A percentile compares a stretch with the other conserved stretches of the same genome.
Conservation (phyloP, 2,329 filamentous ascomycete genomes). For the Hortaea sp. region DNA sequence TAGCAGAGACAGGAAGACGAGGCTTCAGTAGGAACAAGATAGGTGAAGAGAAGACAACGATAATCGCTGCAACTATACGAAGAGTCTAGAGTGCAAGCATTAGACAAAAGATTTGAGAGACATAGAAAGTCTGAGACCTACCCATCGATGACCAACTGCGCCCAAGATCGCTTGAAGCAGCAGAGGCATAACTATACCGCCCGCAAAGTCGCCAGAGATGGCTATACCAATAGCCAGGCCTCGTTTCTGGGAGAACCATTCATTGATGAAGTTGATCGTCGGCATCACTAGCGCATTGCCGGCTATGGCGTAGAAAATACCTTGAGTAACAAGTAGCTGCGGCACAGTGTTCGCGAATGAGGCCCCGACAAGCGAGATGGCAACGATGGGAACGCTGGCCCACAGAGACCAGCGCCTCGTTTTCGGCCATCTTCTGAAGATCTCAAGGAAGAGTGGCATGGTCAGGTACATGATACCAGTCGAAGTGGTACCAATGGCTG, state of each 20-base stretch:
- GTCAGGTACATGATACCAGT: constrained; percentile 40
- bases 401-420: background rate
- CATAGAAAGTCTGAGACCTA: too few relatives aligned
- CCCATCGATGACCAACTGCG: too few relatives aligned
- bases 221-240: constrained; percentile 42
- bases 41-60: constrained; percentile 1
- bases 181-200: constrained; percentile 35
- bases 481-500: constrained; percentile 35
- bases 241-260: constrained; percentile 44
- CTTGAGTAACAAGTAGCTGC: constrained; percentile 31
- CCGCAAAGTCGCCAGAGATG: background rate
- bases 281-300: constrained; percentile 43
- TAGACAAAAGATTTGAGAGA: too few relatives aligned
- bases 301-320: constrained; percentile 33
- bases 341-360: constrained; percentile 27
- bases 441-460: constrained; percentile 5
- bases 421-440: background rate
- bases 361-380: constrained; percentile 26
- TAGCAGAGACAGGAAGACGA: constrained; percentile 15
- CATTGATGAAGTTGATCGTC: constrained; percentile 38
- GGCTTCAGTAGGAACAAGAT: constrained; percentile 13
- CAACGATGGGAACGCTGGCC: constrained; percentile 26
- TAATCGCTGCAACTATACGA: too few relatives aligned
- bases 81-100: too few relatives aligned
- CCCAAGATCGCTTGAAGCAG: constrained; percentile 24